Evolutionary conservation across 1,139 yeast species (phyloP), one percentile per base, ranked within the genome.

Genomic region (Pichia sp.): DNA sequence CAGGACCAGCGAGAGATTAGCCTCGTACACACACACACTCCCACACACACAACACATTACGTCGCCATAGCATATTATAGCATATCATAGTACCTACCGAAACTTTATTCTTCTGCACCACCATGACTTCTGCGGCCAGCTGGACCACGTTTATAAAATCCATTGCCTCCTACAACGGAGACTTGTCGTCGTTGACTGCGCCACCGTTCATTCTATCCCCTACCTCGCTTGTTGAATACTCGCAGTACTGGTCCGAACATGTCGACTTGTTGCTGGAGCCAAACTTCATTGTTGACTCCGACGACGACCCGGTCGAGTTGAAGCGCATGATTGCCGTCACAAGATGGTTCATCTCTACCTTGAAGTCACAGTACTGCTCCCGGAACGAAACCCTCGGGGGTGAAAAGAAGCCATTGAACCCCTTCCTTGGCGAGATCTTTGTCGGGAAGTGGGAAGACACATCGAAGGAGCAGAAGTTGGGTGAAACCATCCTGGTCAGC

Each of bases 121-220:
- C 34, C 31, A 58, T 59, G 47, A 62, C 67, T 32, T 60, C 67
- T 29, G 70, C 82, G 19, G 70, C 80, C 31, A 76, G 87, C 13
- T 90, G 96, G 96, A 84, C 95, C 19, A 82, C 92, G 26, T 92
- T 93, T 70, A 78, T 93, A 64, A 89, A 90, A 73, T 89, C 97
- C 54, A 83, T 93, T 65, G 95, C 97, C 43, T 83, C 95, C 13
- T 93, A 89, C 72, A 90, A 92, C 64, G 99, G 99, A 45, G 99
- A 93, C 69, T 75, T 93, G 62, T 88, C 97, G 16, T 85, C 96
- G 1, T 75, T 93, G 67, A 90, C 98, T 1, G 99, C 99, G 2
- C 99, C 99, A 31, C 97, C 99, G n/a, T 93, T 93, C 72, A 93
- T 93, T 64, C 77, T 93, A 59, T 89, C 97, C 8, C 92, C 97